A percentile compares a stretch with the other conserved stretches of the same genome.
phyloP scores from a whole-genome alignment of 805 yeast species.

The Barnettozyma sp. region DNA sequence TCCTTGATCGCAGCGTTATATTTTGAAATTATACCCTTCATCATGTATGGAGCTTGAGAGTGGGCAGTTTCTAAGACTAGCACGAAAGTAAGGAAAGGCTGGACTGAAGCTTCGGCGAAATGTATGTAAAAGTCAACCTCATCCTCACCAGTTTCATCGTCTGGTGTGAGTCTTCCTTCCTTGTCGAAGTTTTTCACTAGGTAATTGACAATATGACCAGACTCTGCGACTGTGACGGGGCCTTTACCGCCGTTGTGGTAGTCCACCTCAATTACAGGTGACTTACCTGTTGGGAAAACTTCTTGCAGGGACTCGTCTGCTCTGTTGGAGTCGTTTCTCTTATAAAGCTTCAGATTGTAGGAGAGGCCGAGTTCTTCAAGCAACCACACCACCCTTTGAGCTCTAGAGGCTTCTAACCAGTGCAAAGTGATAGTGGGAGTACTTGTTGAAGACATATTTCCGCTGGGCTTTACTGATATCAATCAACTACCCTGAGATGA shows the following conservation, averaged over 20 bases:
- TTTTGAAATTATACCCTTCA: conserved; percentile 36
- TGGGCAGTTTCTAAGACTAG: conserved; percentile 33
- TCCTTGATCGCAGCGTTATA: conserved; percentile 41
- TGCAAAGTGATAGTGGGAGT: conserved; percentile 18
- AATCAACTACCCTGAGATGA: too few species aligned
- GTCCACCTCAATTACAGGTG: conserved; percentile 50
- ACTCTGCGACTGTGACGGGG: conserved; percentile 41
- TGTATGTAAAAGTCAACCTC: conserved; percentile 45
- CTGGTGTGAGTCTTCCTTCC: conserved; percentile 32
- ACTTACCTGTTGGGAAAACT: conserved; percentile 56
- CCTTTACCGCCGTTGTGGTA: conserved; percentile 26
- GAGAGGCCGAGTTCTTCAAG: conserved; percentile 53
- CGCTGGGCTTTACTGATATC: background rate
- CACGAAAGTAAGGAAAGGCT: conserved; percentile 37
- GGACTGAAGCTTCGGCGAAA: conserved; percentile 58
- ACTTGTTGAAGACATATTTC: too few species aligned
- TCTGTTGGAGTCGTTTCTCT: conserved; percentile 41
- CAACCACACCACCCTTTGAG: conserved; percentile 57
- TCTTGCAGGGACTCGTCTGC: conserved; percentile 44
- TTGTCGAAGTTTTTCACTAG: conserved; percentile 44
- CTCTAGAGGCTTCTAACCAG: conserved; percentile 39
- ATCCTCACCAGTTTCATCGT: conserved; percentile 33
- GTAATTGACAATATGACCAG: conserved; percentile 52
- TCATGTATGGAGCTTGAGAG: conserved; percentile 39
- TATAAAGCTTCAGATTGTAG: conserved; percentile 47